Base-by-base conservation (phyloP, 179 eudicot genomes). In the Gypsophila paniculata region DNA sequence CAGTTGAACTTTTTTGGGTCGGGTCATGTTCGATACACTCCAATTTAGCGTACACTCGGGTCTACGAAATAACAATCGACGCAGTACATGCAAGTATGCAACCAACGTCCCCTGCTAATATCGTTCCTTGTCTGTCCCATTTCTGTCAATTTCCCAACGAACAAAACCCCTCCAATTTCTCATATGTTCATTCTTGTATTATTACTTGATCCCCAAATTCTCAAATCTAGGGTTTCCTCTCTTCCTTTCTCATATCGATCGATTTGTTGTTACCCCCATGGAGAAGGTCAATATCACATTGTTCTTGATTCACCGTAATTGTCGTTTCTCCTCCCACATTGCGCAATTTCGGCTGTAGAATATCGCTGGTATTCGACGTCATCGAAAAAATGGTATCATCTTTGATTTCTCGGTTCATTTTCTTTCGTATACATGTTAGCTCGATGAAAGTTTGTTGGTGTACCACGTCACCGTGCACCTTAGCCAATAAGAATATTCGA, bases 191-290 rank as follows among this genome's bases (percentile, higher is more conserved):
- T n/a, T n/a, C 9, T 1, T 52, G 1, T 12, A 10, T 52, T 6
- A 6, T 18, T 57, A 5, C 0, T 67, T 53, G 49, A 55, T 22
- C 36, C 52, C 60, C 48, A 39, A 70, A 34, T 57, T 36, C 55
- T 13, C 53, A 21, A 70, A 36, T 70, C 65, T 70, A 69, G 73
- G 65, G 53, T 57, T 62, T 36, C 38, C 23, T 34, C 18, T n/a
- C 10, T 26, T 6, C n/a, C 12, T 25, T 29, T 13, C 19, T 26
- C 48, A 17, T 15, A 32, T 62, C 15, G 13, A 62, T 62, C 48
- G 2, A 15, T 62, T 36, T 62, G 19, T 62, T 62, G 11, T n/a
- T 29, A 17, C 25, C 10, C 59, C 7, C 23, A 17, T 29, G 38
- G 67, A 32, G 6, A 34, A 15, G 32, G 46, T 62, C 46, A 36